Percentiles rank a stretch among this genome's conserved stretches.
These are phyloP conservation scores for Kalmanozyma brasiliensis DNA, from an alignment of 1,284 basidiomycete species.

Conservation along the genomic window DNA sequence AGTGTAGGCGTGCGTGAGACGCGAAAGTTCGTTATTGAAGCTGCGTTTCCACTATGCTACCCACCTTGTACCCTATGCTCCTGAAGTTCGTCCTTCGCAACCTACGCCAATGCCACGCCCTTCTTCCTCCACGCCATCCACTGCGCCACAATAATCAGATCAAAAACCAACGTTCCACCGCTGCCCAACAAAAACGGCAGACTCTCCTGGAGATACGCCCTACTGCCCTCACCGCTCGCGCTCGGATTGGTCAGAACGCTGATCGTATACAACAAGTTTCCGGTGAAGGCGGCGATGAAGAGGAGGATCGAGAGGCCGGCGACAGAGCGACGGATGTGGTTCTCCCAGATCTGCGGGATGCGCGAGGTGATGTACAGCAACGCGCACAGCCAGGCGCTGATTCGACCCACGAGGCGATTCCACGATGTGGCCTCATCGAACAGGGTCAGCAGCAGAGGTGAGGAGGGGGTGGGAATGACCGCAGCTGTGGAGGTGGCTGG, in stretches of 20 bases:
- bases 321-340: constrained; percentile 59
- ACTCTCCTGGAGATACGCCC: constrained; percentile 55
- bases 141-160: constrained; percentile 62
- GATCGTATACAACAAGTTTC: constrained; percentile 62
- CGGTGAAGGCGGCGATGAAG: constrained; percentile 63
- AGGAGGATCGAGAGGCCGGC: constrained; percentile 63
- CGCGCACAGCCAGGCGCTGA: constrained; percentile 64
- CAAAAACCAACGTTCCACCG: constrained; percentile 65
- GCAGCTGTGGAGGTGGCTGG: constrained; percentile 12
- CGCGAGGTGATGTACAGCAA: constrained; percentile 67
- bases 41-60: too few species aligned
- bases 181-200: constrained; percentile 64
- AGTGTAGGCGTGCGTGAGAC: too few species aligned
- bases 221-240: constrained; percentile 28
- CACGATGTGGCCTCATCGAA: constrained; percentile 14
- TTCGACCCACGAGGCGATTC: constrained; percentile 53
- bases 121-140: constrained; percentile 55
- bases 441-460: neutral
- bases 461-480: neutral
- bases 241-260: constrained; percentile 56
- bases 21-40: too few species aligned
- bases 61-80: too few species aligned
- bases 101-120: neutral
- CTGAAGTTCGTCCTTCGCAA: too few species aligned
- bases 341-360: constrained; percentile 67